Evolutionary conservation across 2,329 filamentous ascomycete species (phyloP).

Genomic region (Sporothrix protearum): DNA sequence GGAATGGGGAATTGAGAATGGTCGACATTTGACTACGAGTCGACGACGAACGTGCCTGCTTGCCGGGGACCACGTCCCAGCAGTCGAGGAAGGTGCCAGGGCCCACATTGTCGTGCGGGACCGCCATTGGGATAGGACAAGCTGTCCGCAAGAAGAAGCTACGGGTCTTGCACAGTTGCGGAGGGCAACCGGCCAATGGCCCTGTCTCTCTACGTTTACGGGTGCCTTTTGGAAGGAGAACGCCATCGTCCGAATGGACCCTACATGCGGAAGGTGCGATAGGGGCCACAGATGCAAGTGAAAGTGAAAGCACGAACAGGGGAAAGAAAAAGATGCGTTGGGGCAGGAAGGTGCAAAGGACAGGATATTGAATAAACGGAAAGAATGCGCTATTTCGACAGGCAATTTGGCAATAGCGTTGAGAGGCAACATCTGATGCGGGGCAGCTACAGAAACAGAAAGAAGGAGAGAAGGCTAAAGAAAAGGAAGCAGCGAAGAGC

Average conservation of each 20-base stretch:
- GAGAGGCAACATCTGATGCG: constrained; percentile 10
- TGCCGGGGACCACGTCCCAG: neutral
- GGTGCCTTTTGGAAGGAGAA: neutral
- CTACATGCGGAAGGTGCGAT: constrained; percentile 1
- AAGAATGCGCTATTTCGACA: constrained; percentile 7
- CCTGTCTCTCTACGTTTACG: neutral
- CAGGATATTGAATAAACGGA: neutral
- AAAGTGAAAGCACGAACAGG: neutral
- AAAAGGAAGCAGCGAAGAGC: neutral
- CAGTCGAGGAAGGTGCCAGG: constrained; percentile 17
- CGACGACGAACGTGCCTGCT: constrained; percentile 10
- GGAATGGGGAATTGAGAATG: constrained; percentile 18
- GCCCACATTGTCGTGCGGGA: constrained; percentile 13
- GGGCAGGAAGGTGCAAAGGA: constrained; percentile 15
- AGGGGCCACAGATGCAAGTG: neutral
- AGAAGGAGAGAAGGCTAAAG: constrained; percentile 5
- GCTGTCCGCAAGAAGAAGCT: constrained; percentile 20
- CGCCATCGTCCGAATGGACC: neutral
- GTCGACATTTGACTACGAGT: neutral
- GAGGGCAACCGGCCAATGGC: constrained; percentile 17
- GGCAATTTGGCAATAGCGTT: neutral
- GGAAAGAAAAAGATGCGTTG: neutral
- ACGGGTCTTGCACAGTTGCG: constrained; percentile 12
- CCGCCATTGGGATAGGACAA: constrained; percentile 18
- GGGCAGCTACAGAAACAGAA: constrained; percentile 11